Evolutionary conservation across 176 grass and related monocot species (phyloP).

Genomic region (Oryza nivara): DNA sequence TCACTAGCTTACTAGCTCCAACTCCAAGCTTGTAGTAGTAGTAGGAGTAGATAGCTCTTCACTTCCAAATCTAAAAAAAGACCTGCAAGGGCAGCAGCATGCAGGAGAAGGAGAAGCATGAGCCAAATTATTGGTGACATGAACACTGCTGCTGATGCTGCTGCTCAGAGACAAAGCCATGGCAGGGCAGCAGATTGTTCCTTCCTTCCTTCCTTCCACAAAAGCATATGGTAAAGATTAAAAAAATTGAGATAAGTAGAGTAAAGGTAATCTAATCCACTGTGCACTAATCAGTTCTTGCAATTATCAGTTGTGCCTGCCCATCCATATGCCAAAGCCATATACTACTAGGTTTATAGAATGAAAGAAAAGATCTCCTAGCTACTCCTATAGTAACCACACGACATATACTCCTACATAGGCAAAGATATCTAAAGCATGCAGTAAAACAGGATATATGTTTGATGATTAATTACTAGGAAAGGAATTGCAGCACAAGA

Average conservation of each 20-base stretch:
- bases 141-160: constrained; percentile 8
- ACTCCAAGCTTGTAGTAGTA: neutral
- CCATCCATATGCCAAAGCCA: neutral
- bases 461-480: neutral
- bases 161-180: constrained; percentile 15
- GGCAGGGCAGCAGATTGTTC: constrained; percentile 29
- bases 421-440: constrained; percentile 19
- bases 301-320: no score
- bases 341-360: neutral
- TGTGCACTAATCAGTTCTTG: neutral
- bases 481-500: neutral
- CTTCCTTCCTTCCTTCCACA: neutral
- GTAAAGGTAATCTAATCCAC: neutral
- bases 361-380: constrained; percentile 13
- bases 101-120: constrained; percentile 4
- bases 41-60: neutral
- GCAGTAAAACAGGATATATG: constrained; percentile 33
- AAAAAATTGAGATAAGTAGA: neutral
- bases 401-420: neutral
- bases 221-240: neutral
- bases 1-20: neutral
- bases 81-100: constrained; percentile 36
- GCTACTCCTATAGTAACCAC: neutral
- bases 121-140: constrained; percentile 31
- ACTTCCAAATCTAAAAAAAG: constrained; percentile 44